Base-by-base conservation (phyloP, 768 basidiomycete genomes). In the Kwoniella dendrophila region DNA sequence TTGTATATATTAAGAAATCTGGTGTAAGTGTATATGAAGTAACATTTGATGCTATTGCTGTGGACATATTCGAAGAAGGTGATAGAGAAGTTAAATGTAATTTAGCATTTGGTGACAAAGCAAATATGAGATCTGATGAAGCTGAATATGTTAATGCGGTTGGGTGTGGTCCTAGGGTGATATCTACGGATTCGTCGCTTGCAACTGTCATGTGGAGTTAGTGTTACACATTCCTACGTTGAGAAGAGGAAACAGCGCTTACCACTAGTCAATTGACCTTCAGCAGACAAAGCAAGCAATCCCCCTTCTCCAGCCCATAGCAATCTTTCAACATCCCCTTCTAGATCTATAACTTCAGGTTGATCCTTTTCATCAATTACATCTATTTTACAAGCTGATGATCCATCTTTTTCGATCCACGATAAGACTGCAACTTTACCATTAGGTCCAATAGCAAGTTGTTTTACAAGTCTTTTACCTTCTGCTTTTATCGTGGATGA, bases 1-100 rank as follows among this genome's bases (percentile, higher is more conserved):
- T 90, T 0, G 90, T 92, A 79, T 86, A 95, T 57, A 94, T 87
- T 32, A 95, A 80, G 74, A 90, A 93, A 20, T 86, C 85, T 0
- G 89, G 86, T 0, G 88, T 78, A 32, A 79, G 59, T 30, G 85
- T 83, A 78, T 91, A 90, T 0, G 93, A 95, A 14, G 86, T 82
- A 40, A 78, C 79, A 38, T 78, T 72, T 18, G 70, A 67, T 0
- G 81, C 80, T 33, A 82, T 36, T 7, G 43, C 49, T 16, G 26
- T 48, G 8, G 63, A 65, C 0, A 49, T 24, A 2, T 51, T 36
- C 6, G 41, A 48, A 20, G 30, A 48, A 20, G 59, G 59, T n/a
- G 40, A 30, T 34, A 70, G 59, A 1, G 67, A 64, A 22, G 72
- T 65, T 38, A 54, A 54, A 70, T 85, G 85, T 0, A 95, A 80